phyloP scores from a whole-genome alignment of 257 asterid species.

The Solanum infundibuliforme region DNA sequence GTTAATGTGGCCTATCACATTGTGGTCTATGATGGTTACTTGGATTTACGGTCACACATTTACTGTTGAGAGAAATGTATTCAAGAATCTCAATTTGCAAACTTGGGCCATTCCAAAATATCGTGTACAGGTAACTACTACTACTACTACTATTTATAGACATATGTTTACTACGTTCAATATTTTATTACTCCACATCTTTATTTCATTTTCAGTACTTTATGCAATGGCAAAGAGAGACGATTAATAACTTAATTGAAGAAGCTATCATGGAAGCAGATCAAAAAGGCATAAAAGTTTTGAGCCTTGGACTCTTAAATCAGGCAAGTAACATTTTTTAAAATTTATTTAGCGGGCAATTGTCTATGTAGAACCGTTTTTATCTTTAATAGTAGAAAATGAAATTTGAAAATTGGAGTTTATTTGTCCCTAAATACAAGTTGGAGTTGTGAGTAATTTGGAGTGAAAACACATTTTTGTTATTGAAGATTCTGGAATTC shows the following conservation, averaged over 20 bases:
- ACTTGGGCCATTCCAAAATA: slow-evolving; percentile 78
- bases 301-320: slow-evolving; percentile 5
- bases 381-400: too few species aligned
- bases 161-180: background rate
- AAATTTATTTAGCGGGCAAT: background rate
- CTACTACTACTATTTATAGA: background rate
- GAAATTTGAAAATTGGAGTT: background rate
- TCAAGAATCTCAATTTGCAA: slow-evolving; percentile 53
- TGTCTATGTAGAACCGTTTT: too few species aligned
- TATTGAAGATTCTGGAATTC: too few species aligned
- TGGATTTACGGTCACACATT: slow-evolving; percentile 52
- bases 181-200: too few species aligned
- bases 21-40: slow-evolving; percentile 58
- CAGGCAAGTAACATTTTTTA: background rate
- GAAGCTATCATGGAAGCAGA: slow-evolving; percentile 19
- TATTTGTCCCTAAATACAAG: background rate
- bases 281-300: slow-evolving; percentile 30
- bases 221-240: slow-evolving; percentile 1
- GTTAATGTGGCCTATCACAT: slow-evolving; percentile 77
- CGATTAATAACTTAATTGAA: background rate
- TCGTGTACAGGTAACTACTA: slow-evolving; percentile 39
- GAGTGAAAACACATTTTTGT: background rate
- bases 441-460: background rate
- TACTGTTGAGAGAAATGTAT: slow-evolving; percentile 52
- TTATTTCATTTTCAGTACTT: slow-evolving; percentile 12